Evolutionary conservation across 2,329 filamentous ascomycete genomes (phyloP).

Genomic region (Colletotrichum melonis): DNA sequence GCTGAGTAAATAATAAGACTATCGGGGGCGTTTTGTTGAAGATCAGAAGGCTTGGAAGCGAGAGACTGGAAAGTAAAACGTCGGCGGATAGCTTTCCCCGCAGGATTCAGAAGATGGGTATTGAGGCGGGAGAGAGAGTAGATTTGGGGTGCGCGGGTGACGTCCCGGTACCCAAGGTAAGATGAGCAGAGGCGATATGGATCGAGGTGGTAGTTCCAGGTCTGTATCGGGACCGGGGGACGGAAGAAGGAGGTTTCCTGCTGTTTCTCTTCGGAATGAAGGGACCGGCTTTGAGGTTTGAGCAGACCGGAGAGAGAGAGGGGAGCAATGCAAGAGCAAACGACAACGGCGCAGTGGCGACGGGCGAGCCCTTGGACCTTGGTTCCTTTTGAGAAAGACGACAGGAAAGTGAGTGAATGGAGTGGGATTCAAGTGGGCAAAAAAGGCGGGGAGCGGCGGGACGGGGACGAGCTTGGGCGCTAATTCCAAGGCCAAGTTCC

Average conservation of each 20-base stretch:
- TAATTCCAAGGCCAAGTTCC: constrained; percentile 34
- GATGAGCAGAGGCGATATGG: constrained; percentile 16
- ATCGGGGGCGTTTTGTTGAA: constrained; percentile 1
- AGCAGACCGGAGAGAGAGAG: not conserved
- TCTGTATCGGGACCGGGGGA: constrained; percentile 25
- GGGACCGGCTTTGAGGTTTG: not conserved
- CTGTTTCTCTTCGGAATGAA: not conserved
- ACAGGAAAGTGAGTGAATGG: constrained; percentile 10
- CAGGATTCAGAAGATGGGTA: constrained; percentile 20
- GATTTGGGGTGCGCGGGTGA: constrained; percentile 5
- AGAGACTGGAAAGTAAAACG: constrained; percentile 14
- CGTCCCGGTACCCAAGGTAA: not conserved
- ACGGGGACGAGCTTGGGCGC: constrained; percentile 33
- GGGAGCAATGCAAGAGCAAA: not conserved
- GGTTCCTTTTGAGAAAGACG: constrained; percentile 12
- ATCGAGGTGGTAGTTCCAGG: constrained; percentile 4
- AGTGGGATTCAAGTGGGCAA: constrained; percentile 29
- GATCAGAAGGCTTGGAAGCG: constrained; percentile 1
- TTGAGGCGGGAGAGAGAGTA: not conserved
- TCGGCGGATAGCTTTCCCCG: constrained; percentile 9
- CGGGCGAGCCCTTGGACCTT: constrained; percentile 19
- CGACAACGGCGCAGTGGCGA: not conserved
- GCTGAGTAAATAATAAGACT: not conserved
- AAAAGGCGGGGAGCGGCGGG: constrained; percentile 31
- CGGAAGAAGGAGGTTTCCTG: constrained; percentile 2